These are phyloP conservation scores for Schrenkiella parvula DNA, from an alignment of 345 rosid species.

Conservation along the genomic window DNA sequence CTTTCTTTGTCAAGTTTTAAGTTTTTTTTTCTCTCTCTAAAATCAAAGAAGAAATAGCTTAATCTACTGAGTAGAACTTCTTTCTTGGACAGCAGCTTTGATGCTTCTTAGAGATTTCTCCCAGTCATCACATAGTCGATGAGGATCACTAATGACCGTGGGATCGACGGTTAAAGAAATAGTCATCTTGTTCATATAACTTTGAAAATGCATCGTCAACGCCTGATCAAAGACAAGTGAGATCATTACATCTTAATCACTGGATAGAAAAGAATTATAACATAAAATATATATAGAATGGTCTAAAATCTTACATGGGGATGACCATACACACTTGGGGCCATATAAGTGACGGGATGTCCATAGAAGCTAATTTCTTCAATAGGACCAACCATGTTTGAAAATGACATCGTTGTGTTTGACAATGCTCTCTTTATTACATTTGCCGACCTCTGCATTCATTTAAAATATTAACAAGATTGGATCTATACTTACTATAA, in stretches of 20 bases:
- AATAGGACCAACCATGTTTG: constrained; percentile 53
- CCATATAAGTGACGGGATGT: constrained; percentile 54
- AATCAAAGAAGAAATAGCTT: background rate
- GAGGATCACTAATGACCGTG: constrained; percentile 62
- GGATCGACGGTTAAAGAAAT: constrained; percentile 63
- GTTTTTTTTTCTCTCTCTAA: too few species aligned
- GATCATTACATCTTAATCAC: background rate
- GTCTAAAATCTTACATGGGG: constrained; percentile 37
- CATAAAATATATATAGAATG: background rate
- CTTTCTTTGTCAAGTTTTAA: too few species aligned
- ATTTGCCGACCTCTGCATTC: constrained; percentile 18
- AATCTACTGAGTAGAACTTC: background rate
- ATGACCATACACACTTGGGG: constrained; percentile 62
- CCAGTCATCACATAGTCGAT: constrained; percentile 46
- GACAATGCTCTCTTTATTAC: constrained; percentile 34
- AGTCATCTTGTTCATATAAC: constrained; percentile 64
- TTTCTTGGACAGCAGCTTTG: constrained; percentile 34
- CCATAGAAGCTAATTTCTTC: constrained; percentile 67
- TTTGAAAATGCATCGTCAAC: constrained; percentile 72
- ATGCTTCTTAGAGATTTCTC: constrained; percentile 50
- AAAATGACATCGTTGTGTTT: constrained; percentile 53
- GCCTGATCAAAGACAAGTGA: constrained; percentile 44
- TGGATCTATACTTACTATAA: background rate
- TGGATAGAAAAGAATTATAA: background rate
- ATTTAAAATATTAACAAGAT: background rate